Percentiles rank a stretch among this genome's conserved stretches.
Evolutionary conservation across 495 filamentous ascomycete genomes (phyloP).

Genomic region (Neurospora sp.): DNA sequence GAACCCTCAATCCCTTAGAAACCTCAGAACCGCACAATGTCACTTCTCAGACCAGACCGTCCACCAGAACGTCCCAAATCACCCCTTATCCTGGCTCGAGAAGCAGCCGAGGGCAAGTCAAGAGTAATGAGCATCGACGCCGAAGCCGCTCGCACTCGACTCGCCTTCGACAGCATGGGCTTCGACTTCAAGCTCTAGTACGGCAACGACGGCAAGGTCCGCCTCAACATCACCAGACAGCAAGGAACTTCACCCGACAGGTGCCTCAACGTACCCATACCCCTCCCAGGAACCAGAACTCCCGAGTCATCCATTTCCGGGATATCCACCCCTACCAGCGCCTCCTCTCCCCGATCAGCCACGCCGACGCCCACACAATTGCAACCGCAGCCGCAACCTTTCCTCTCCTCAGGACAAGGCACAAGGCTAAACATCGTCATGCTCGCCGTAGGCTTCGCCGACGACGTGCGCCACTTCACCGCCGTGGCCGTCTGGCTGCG

Average conservation of each 20-base stretch:
- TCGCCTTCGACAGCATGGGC: neutral
- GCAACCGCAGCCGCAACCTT: neutral
- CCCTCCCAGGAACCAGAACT: neutral
- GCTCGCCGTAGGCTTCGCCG: conserved; percentile 51
- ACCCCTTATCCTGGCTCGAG: neutral
- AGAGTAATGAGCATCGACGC: neutral
- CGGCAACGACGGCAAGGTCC: neutral
- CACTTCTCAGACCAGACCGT: neutral
- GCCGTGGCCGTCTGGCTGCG: conserved; percentile 41
- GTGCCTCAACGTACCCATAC: neutral
- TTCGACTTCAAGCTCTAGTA: neutral
- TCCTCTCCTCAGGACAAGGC: neutral
- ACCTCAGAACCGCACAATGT: neutral
- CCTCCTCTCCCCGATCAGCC: neutral
- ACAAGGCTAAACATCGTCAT: conserved; percentile 48
- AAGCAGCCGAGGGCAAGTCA: neutral
- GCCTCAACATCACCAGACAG: neutral
- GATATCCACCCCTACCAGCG: neutral
- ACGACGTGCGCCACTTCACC: conserved; percentile 55
- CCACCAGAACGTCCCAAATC: neutral
- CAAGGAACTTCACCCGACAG: neutral
- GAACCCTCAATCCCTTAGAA: neutral
- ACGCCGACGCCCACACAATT: neutral
- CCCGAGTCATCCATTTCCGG: neutral
- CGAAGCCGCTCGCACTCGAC: neutral